Evolutionary conservation across 768 basidiomycete species (phyloP).

Genomic region (Galerina marginata): DNA sequence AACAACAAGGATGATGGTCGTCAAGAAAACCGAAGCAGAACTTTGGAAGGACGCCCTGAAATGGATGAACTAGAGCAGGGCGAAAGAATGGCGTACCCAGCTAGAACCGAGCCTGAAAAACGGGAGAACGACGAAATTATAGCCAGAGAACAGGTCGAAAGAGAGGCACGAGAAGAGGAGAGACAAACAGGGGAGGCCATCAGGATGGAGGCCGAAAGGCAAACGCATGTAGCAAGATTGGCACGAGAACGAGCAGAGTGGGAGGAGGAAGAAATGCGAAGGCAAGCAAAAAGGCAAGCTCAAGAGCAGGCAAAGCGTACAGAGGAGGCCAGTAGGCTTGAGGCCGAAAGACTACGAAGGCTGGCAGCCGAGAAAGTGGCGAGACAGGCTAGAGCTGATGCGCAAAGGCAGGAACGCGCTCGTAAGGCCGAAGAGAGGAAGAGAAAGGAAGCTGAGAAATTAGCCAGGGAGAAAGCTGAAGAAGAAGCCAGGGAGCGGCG

Average conservation of each 20-base stretch:
- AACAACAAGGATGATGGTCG: background rate
- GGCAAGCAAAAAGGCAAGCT: background rate
- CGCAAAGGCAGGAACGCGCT: slow-evolving; percentile 15
- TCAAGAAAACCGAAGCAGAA: background rate
- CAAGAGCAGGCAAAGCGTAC: background rate
- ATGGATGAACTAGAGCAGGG: no score
- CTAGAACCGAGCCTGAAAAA: no score
- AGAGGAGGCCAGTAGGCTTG: background rate
- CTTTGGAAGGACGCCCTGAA: background rate
- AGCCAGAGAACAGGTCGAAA: background rate
- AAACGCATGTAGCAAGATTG: background rate
- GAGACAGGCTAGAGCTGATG: background rate
- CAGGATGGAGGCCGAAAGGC: background rate
- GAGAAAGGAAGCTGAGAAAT: slow-evolving; percentile 8
- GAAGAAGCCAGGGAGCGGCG: slow-evolving; percentile 11
- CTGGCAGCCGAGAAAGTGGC: background rate
- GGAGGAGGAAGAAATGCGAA: background rate
- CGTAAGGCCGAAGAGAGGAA: slow-evolving; percentile 17
- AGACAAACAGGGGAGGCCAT: background rate
- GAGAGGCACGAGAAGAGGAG: background rate
- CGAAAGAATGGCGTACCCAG: no score
- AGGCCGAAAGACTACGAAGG: background rate
- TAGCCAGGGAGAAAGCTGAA: background rate
- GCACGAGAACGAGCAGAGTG: background rate
- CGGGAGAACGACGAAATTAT: background rate